Conservation (phyloP, 2,329 filamentous ascomycete genomes). For the Aspergillus tubingensis region DNA sequence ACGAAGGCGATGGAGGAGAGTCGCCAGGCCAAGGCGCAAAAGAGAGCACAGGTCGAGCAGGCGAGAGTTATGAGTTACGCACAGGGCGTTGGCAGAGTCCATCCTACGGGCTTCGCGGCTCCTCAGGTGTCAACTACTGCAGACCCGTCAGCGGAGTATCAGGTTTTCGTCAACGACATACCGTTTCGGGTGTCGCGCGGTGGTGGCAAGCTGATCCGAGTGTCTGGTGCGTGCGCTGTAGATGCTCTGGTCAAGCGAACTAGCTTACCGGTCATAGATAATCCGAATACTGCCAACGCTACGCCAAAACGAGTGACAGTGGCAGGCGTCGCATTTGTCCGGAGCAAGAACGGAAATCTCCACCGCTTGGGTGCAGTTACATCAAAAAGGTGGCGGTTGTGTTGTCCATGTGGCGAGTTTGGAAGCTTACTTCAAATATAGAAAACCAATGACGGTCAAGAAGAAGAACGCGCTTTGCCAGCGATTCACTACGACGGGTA, state of each 20-base stretch:
- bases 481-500: conserved; percentile 60
- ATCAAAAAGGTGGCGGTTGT: conserved; percentile 68
- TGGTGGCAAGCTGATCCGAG: conserved; percentile 78
- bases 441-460: conserved; percentile 54
- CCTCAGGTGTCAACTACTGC: conserved; percentile 28
- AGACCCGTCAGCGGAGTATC: conserved; percentile 52
- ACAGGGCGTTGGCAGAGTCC: conserved; percentile 31
- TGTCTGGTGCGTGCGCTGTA: conserved; percentile 61
- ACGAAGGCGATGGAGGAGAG: conserved; percentile 72
- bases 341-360: conserved; percentile 86
- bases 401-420: conserved; percentile 15
- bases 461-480: conserved; percentile 76
- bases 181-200: conserved; percentile 72
- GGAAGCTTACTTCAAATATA: conserved; percentile 24
- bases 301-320: conserved; percentile 75
- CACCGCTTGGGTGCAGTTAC: conserved; percentile 75
- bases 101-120: conserved; percentile 19
- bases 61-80: conserved; percentile 44
- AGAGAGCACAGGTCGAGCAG: conserved; percentile 60
- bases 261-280: conserved; percentile 55
- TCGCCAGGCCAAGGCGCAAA: conserved; percentile 48
- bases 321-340: conserved; percentile 77
- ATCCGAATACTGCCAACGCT: conserved; percentile 61
- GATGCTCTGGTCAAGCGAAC: conserved; percentile 23
- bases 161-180: conserved; percentile 70